Evolutionary conservation across 352 stramenopile genomes (phyloP).

Genomic region (Globisporangium recalcitrans): DNA sequence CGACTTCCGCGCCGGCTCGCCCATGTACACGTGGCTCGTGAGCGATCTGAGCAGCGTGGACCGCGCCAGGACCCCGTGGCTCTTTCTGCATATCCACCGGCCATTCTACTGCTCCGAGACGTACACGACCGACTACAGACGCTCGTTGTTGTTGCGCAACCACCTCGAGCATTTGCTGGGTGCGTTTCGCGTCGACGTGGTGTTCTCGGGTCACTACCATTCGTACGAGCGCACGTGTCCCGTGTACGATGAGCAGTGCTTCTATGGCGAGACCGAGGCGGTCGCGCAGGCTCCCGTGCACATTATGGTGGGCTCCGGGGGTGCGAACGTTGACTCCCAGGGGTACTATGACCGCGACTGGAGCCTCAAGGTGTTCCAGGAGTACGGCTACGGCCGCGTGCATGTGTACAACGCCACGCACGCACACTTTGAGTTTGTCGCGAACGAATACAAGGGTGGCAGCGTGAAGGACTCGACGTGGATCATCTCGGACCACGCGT

Average conservation of each 20-base stretch:
- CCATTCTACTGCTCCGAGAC: conserved; percentile 55
- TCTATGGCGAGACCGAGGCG: conserved; percentile 11
- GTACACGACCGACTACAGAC: conserved; percentile 32
- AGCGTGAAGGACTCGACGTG: conserved; percentile 15
- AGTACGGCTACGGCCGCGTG: conserved; percentile 40
- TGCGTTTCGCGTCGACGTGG: conserved; percentile 48
- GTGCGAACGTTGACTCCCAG: conserved; percentile 29
- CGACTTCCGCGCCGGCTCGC: conserved; percentile 39
- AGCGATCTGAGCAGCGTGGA: conserved; percentile 44
- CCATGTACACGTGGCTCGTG: conserved; percentile 47
- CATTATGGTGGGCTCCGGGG: conserved; percentile 48
- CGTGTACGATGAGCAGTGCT: conserved; percentile 45
- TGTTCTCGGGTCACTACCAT: conserved; percentile 58
- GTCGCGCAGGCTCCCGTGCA: conserved; percentile 45
- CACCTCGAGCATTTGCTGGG: conserved; percentile 42
- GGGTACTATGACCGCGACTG: conserved; percentile 27
- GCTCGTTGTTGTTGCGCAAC: conserved; percentile 34
- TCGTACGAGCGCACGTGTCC: conserved; percentile 59
- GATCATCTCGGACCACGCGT: conserved; percentile 47
- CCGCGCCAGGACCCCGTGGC: conserved; percentile 48
- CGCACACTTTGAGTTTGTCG: conserved; percentile 50
- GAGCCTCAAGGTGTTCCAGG: conserved; percentile 10
- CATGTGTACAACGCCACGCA: conserved; percentile 57
- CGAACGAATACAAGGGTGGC: conserved; percentile 19
- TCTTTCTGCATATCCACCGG: conserved; percentile 57